Evolutionary conservation across 2,329 filamentous ascomycete genomes (phyloP), one percentile per base, ranked within the genome.

Genomic region (Lizonia empirigonia): DNA sequence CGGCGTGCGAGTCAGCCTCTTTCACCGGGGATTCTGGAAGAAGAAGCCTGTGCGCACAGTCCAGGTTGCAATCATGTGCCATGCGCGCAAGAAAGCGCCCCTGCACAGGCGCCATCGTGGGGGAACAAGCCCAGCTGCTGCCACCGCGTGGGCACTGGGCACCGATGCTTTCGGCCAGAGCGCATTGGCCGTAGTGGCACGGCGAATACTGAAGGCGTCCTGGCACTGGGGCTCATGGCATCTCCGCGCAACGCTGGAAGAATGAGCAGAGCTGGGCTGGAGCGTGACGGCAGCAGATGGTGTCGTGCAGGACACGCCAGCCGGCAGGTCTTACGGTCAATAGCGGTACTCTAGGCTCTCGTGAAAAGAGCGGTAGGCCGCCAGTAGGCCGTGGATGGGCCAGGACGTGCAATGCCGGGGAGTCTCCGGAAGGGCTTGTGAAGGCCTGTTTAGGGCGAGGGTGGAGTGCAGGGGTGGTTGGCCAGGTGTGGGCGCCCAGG

Each of bases 21-120:
- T 60, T 59, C 50, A 52, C 56, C 57, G 62, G 59, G 58, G 60
- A 57, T 70, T 70, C 69, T 71, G 67, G 69, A 72, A 71, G 51
- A 55, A 48, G 44, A 56, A 56, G 44, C 54, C 59, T 61, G 60
- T 16, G 40, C 48, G 63, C 65, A 68, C 62, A 53, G 58, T 48
- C 57, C 47, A 41, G 39, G 41, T 42, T 39, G 50, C 46, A 44
- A 66, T 69, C 67, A 69, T 67, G 65, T 68, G 65, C 67, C 58
- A 56, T 53, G 34, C 45, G 44, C 38, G 44, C 44, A 47, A 38
- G 40, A 53, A 24, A 22, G 40, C 35, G 41, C 49, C 41, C 48
- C 49, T 52, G 49, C 33, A 42, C 42, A 39, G n/a, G 39, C 44
- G 50, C 50, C 50, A 48, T 53, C 50, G 50, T 53, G 50, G 50